Evolutionary conservation across 768 basidiomycete species (phyloP), one percentile per base, ranked within the genome.

Genomic region (Auriscalpium vulgare): DNA sequence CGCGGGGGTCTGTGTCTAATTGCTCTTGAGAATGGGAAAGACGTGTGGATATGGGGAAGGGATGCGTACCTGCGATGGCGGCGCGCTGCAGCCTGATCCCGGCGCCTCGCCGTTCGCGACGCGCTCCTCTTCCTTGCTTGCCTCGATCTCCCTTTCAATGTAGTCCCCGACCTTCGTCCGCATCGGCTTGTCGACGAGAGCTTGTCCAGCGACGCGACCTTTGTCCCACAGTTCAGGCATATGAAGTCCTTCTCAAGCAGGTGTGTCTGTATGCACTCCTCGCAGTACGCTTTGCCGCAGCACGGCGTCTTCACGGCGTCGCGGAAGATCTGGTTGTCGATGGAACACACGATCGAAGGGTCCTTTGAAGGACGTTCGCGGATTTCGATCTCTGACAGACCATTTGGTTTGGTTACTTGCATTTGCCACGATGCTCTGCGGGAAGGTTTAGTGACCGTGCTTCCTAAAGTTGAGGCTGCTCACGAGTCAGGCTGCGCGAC

Each of bases 301-400:
- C 95, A 97, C 2, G 97, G 95, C 3, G 92, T 95, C 72, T 90
- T 88, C 67, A 95, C 90, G 47, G 95, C 93, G 66, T 97, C 93
- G 63, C 88, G 87, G 70, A 97, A 85, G 37, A 98, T 83, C 75
- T 87, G 91, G 72, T 87, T 86, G 80, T 95, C 95, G 69, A 97
- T 87, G 8, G 91, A 84, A 71, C 95, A 97, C 10, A 83, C 80
- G 49, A 99, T 78, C 8, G 87, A 75, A 4, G 84, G 67, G 65
- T 98, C 95, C 47, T 84, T 76, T 0, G n/a, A 93, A 90, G 83
- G 76, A 51, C 84, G 81, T 65, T 97, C 94, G 62, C 93, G 89
- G 55, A 99, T 80, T 69, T 98, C 97, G 51, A 85, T 86, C 57
- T 82, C 87, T 2, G 93, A 91, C 21, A 97, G 75, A 44, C 83